Conservation (phyloP, 208 protist genomes). For the Trichomonas vaginalis region DNA sequence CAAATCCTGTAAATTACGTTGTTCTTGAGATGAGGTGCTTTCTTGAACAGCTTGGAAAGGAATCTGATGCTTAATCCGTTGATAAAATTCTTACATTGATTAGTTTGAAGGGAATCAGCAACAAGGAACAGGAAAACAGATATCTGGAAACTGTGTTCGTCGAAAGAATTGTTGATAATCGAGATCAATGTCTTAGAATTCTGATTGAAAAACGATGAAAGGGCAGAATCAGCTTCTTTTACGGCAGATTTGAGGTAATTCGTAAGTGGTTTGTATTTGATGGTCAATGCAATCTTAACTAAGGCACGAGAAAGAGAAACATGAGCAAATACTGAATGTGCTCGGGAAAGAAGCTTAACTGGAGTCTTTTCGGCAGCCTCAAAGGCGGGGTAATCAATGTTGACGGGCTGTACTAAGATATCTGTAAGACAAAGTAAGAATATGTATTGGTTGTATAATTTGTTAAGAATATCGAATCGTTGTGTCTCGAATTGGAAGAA, state of each 20-base stretch:
- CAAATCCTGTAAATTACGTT: not conserved
- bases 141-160: not conserved
- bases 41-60: not conserved
- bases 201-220: not conserved
- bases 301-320: not conserved
- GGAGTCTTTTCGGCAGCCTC: not conserved
- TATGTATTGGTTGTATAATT: not conserved
- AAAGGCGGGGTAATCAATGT: not conserved
- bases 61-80: not conserved
- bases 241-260: not conserved
- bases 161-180: not conserved
- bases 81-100: not conserved
- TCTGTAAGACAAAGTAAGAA: not conserved
- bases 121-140: not conserved
- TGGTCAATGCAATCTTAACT: not conserved
- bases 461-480: not conserved
- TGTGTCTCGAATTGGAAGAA: not conserved
- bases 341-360: not conserved
- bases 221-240: not conserved
- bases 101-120: not conserved
- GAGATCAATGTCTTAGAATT: not conserved
- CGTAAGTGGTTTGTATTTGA: not conserved
- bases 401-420: not conserved
- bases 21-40: not conserved
- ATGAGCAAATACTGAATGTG: not conserved